These are phyloP conservation scores for Cucurbita maxima DNA, from an alignment of 306 rosid species.

Conservation along the genomic window DNA sequence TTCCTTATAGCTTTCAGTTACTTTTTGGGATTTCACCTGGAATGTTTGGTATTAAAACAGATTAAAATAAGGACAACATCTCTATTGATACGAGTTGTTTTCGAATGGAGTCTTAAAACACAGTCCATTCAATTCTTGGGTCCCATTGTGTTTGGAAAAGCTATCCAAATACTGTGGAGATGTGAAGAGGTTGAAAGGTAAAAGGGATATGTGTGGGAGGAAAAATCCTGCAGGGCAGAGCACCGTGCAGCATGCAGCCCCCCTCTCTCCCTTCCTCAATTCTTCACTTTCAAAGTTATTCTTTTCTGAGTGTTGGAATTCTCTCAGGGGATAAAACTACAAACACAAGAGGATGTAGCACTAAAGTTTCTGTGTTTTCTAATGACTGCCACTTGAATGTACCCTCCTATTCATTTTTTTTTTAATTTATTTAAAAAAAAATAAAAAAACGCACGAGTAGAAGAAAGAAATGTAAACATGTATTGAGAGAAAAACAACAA, in stretches of 20 bases:
- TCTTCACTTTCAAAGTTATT: background rate
- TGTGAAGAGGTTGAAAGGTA: background rate
- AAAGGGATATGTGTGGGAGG: background rate
- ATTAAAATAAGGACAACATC: no score
- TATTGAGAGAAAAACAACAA: background rate
- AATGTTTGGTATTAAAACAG: no score
- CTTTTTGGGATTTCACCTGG: no score
- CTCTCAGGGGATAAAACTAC: background rate
- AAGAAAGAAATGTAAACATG: background rate
- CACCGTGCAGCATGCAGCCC: background rate
- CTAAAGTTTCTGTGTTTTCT: no score
- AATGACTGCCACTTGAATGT: background rate
- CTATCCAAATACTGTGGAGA: background rate
- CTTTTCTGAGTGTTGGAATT: background rate
- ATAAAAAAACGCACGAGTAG: no score
- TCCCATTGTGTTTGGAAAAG: background rate
- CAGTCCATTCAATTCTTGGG: no score
- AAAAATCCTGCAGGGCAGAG: background rate
- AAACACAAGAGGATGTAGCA: background rate
- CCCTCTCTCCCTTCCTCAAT: background rate
- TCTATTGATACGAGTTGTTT: no score
- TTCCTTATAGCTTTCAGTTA: no score
- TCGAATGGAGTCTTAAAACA: no score
- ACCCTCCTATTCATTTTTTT: background rate
- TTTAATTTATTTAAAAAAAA: no score